These are phyloP conservation scores for Parathielavia hyrcaniae DNA, from an alignment of 495 filamentous ascomycete genomes.

Conservation along the genomic window DNA sequence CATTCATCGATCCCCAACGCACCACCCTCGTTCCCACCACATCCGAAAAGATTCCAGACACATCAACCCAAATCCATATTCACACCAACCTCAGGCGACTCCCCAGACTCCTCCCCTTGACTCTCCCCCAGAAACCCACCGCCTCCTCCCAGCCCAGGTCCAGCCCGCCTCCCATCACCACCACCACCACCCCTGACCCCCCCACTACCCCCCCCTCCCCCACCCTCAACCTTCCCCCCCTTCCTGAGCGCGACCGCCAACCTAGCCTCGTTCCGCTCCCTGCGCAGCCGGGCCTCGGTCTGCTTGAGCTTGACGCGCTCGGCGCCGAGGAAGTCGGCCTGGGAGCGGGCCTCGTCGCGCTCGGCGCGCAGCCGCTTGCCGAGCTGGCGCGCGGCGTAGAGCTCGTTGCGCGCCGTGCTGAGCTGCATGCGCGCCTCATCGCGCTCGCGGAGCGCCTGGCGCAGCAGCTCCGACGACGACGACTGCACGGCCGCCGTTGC, in stretches of 20 bases:
- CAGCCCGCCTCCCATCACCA: neutral
- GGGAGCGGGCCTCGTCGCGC: slow-evolving; percentile 24
- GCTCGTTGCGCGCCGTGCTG: slow-evolving; percentile 26
- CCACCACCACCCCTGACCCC: no score
- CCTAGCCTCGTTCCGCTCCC: slow-evolving; percentile 27
- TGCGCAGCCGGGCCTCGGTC: slow-evolving; percentile 21
- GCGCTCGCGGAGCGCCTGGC: slow-evolving; percentile 17
- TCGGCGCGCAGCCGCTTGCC: slow-evolving; percentile 27
- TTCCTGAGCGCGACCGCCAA: slow-evolving; percentile 1
- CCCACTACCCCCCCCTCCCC: neutral
- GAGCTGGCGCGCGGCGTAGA: slow-evolving; percentile 26
- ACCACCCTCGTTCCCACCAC: no score
- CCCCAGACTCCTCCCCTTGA: no score
- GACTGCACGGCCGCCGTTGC: slow-evolving; percentile 1
- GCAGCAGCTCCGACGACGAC: no score
- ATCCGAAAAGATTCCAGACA: no score
- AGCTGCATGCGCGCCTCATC: slow-evolving; percentile 23
- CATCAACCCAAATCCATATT: no score
- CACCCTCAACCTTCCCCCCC: neutral
- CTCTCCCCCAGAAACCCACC: no score
- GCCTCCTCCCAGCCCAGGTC: neutral
- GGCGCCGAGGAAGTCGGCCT: slow-evolving; percentile 15
- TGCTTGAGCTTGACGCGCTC: slow-evolving; percentile 10
- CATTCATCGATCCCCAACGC: no score
- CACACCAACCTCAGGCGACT: no score